phyloP scores from a whole-genome alignment of 352 stramenopile species.

The Lagenidium giganteum region DNA sequence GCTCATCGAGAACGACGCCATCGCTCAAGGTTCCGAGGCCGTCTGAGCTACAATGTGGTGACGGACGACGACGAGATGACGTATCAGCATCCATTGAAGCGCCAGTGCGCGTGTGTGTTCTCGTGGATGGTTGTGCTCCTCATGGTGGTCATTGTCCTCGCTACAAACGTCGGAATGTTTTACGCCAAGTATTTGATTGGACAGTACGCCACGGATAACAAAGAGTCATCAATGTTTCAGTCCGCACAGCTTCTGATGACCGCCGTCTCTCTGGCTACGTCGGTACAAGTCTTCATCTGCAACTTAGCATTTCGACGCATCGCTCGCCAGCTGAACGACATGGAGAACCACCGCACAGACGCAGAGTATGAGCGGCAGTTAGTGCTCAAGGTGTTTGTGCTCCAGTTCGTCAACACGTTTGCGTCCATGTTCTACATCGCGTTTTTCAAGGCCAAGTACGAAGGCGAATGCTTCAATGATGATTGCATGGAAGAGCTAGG shows the following conservation, averaged over 20 bases:
- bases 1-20: constrained; percentile 69
- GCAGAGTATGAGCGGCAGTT: constrained; percentile 88
- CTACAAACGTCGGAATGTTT: constrained; percentile 65
- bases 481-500: constrained; percentile 86
- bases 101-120: constrained; percentile 43
- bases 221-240: no score
- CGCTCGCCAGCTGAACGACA: constrained; percentile 91
- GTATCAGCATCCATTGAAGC: constrained; percentile 52
- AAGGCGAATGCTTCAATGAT: constrained; percentile 83
- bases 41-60: constrained; percentile 60
- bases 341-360: constrained; percentile 91
- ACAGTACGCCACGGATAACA: no score
- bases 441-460: constrained; percentile 48
- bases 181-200: constrained; percentile 72
- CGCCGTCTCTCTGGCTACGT: constrained; percentile 64
- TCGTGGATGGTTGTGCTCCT: constrained; percentile 61
- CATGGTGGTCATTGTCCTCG: constrained; percentile 69
- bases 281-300: constrained; percentile 91
- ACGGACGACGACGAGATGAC: constrained; percentile 63
- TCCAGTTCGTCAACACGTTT: constrained; percentile 98
- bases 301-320: constrained; percentile 91
- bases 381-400: constrained; percentile 98
- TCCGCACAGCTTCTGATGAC: constrained; percentile 23
- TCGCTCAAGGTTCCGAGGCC: constrained; percentile 82
- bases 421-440: constrained; percentile 96